Conservation (phyloP, 2,329 filamentous ascomycete species). For the Gremmenia infestans region DNA sequence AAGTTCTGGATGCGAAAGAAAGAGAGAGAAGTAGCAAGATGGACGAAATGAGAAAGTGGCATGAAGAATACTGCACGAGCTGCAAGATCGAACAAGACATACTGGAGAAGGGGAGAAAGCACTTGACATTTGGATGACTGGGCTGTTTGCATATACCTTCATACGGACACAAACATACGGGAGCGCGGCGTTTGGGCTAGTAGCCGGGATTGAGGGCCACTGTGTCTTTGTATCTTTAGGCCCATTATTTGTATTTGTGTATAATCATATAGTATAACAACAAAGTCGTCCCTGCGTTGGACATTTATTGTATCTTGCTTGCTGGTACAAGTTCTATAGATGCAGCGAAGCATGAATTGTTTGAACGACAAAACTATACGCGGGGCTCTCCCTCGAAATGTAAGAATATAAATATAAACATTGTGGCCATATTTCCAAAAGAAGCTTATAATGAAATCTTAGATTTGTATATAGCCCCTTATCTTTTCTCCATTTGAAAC, state of each 20-base stretch:
- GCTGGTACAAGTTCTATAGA: too few species aligned
- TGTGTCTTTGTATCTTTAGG: not conserved
- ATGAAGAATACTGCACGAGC: conserved; percentile 57
- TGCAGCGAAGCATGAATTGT: too few species aligned
- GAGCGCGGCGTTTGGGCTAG: not conserved
- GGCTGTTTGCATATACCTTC: not conserved
- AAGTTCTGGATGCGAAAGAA: conserved; percentile 19
- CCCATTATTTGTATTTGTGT: not conserved
- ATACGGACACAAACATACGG: not conserved
- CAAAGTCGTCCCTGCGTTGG: too few species aligned
- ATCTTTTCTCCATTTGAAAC: too few species aligned
- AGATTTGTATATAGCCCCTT: too few species aligned
- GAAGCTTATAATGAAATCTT: too few species aligned
- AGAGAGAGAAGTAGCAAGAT: conserved; percentile 31
- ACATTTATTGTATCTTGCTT: too few species aligned
- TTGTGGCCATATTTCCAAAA: too few species aligned
- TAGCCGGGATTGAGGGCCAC: not conserved
- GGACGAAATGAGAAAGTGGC: conserved; percentile 49
- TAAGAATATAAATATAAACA: too few species aligned
- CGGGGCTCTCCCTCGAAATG: too few species aligned
- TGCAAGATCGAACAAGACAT: conserved; percentile 39
- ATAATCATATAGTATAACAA: not conserved
- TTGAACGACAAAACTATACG: too few species aligned
- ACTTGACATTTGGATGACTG: conserved; percentile 24
- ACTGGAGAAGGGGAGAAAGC: conserved; percentile 18